Base-by-base conservation (phyloP, 2,329 filamentous ascomycete genomes). In the Magnaporthales sp. region DNA sequence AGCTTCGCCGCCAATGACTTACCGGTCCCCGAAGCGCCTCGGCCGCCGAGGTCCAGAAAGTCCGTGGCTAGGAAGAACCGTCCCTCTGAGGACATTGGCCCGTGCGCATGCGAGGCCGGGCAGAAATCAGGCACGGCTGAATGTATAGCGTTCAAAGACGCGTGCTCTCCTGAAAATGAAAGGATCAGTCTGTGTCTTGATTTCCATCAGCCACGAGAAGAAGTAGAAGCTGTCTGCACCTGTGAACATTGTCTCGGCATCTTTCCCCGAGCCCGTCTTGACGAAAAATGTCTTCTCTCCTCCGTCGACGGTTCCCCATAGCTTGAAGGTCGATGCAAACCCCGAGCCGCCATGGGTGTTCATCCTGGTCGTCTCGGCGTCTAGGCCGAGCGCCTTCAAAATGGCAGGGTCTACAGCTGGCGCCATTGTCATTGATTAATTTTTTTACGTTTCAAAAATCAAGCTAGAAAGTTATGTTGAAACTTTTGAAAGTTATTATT, bases 91-190 rank as follows among this genome's bases (percentile, higher is more conserved):
- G 77, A 80, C 30, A 85, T 80, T 1, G 81, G 73, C 1, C 93
- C 93, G 74, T 91, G 87, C 38, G 90, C 91, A 74, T 92, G 83
- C 0, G 91, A 89, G 62, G 83, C 82, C 0, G 93, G 93, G 73
- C 91, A 94, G 66, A 97, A 85, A 32, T 84, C 84, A 1, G 92
- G 90, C 0, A 95, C 89, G 15, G 82, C 81, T 62, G 80, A 74
- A 74, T 92, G 85, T 70, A 98, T 91, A 66, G 92, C 91, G 73
- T 93, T 93, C 66, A 97, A 86, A 2, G 92, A 96, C 64, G 86
- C 85, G 74, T 92, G 89, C 77, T 97, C 94, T 68, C 93, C 91
- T 86, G 72, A 71, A 46, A 7, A n/a, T 46, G 2, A n/a, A 46
- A 6, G 38, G 15, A 46, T 46, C 38, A 46, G 38, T 46, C 38